A percentile compares a stretch with the other conserved stretches of the same genome.
phyloP scores from a whole-genome alignment of 805 yeast genomes.

The Saccharomycopsis fodiens region DNA sequence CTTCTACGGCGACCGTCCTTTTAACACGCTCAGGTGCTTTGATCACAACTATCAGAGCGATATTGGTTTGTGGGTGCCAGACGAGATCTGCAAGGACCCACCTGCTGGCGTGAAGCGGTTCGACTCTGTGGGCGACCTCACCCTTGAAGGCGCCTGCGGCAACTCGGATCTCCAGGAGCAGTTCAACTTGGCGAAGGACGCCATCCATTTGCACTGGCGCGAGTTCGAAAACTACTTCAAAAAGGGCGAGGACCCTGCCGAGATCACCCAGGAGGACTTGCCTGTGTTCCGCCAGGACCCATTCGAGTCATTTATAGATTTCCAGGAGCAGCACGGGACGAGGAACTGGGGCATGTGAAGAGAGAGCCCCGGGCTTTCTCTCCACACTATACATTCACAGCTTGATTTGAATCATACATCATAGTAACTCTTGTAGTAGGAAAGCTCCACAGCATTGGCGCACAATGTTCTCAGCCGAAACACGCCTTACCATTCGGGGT shows the following conservation, averaged over 20 bases:
- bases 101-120: conserved; percentile 4
- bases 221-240: conserved; percentile 24
- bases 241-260: conserved; percentile 20
- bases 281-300: conserved; percentile 30
- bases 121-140: conserved; percentile 17
- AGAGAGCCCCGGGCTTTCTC: too few species aligned
- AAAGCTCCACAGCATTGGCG: too few species aligned
- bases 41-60: conserved; percentile 36
- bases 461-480: too few species aligned
- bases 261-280: conserved; percentile 25
- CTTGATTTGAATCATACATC: too few species aligned
- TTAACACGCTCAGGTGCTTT: conserved; percentile 22
- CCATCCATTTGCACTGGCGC: conserved; percentile 25
- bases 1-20: conserved; percentile 31
- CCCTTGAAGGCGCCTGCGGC: conserved; percentile 35
- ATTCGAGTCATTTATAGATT: conserved; percentile 10
- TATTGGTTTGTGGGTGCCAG: conserved; percentile 40
- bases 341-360: conserved; percentile 11
- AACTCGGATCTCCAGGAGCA: conserved; percentile 32
- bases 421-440: too few species aligned
- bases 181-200: conserved; percentile 27
- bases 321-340: conserved; percentile 12
- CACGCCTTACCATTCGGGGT: too few species aligned
- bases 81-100: conserved; percentile 30
- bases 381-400: too few species aligned